Evolutionary conservation across 2,329 filamentous ascomycete genomes (phyloP).

Genomic region (Pseudogymnoascus sp.): DNA sequence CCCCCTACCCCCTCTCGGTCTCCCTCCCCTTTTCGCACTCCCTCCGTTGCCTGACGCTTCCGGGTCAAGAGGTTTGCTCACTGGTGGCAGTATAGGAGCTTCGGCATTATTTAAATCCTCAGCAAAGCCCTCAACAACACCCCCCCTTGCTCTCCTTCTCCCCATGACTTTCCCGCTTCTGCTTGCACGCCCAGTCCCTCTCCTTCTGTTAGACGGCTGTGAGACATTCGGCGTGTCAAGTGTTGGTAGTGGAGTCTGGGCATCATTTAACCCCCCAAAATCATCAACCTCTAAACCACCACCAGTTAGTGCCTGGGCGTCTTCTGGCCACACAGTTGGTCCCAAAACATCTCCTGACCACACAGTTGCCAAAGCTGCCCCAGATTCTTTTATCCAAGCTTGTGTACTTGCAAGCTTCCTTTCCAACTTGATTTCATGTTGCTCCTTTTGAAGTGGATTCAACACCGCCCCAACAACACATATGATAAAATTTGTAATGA

Average conservation of each 20-base stretch:
- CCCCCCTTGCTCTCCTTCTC: neutral
- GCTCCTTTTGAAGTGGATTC: neutral
- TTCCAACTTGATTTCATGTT: neutral
- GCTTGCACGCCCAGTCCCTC: neutral
- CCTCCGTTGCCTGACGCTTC: neutral
- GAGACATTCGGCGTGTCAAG: neutral
- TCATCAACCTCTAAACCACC: neutral
- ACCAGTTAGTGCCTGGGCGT: neutral
- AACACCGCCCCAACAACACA: neutral
- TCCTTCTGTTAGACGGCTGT: neutral
- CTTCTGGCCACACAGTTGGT: neutral
- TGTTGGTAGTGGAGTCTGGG: neutral
- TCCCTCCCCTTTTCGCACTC: neutral
- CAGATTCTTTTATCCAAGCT: neutral
- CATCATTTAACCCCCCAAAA: neutral
- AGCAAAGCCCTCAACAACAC: too few relatives aligned
- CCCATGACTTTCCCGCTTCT: neutral
- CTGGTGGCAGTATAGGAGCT: neutral
- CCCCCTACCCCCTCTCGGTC: too few relatives aligned
- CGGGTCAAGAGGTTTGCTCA: neutral
- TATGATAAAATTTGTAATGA: neutral
- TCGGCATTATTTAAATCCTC: too few relatives aligned
- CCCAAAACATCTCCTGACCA: neutral
- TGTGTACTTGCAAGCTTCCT: too few relatives aligned
- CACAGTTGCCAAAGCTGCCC: neutral